These are phyloP conservation scores for Casaregolazyma suthepensis DNA, from an alignment of 1,139 yeast genomes.

Conservation along the genomic window DNA sequence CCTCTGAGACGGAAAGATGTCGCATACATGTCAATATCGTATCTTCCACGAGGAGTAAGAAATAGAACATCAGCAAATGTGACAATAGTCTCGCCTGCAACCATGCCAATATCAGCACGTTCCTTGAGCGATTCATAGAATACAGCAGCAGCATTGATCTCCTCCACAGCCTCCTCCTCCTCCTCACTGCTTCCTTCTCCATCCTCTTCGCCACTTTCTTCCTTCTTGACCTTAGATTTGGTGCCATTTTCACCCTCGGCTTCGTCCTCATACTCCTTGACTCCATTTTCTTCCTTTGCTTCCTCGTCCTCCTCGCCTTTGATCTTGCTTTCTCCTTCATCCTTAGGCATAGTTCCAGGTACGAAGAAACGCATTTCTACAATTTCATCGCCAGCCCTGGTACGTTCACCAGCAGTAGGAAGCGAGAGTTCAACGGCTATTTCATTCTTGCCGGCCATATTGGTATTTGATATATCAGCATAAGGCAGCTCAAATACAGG, in stretches of 20 bases:
- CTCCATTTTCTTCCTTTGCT: slow-evolving; percentile 6
- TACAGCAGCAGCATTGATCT: slow-evolving; percentile 69
- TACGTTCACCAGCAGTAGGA: slow-evolving; percentile 48
- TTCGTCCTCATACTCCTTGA: slow-evolving; percentile 5
- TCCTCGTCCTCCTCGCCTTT: slow-evolving; percentile 33
- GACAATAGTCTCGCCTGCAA: slow-evolving; percentile 94
- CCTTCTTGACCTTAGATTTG: slow-evolving; percentile 35
- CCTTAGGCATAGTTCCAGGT: slow-evolving; percentile 66
- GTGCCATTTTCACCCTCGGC: slow-evolving; percentile 32
- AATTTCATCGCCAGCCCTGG: slow-evolving; percentile 84
- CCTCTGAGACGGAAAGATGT: slow-evolving; percentile 89
- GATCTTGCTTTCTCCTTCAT: slow-evolving; percentile 30
- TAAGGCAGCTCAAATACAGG: slow-evolving; percentile 93
- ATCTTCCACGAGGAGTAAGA: slow-evolving; percentile 94
- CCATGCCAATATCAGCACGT: slow-evolving; percentile 93
- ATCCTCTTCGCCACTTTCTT: slow-evolving; percentile 34
- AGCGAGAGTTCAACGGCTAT: slow-evolving; percentile 83
- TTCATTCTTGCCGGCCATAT: slow-evolving; percentile 86
- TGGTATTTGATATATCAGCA: slow-evolving; percentile 72
- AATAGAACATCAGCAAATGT: slow-evolving; percentile 87
- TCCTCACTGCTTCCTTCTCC: slow-evolving; percentile 34
- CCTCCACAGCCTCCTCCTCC: slow-evolving; percentile 45
- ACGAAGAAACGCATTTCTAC: slow-evolving; percentile 91
- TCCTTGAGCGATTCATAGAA: slow-evolving; percentile 90
- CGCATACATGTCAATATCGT: slow-evolving; percentile 91